A percentile compares a stretch with the other conserved stretches of the same genome.
Conservation (phyloP, 768 basidiomycete species). For the Omphalotus guepiniiformis region DNA sequence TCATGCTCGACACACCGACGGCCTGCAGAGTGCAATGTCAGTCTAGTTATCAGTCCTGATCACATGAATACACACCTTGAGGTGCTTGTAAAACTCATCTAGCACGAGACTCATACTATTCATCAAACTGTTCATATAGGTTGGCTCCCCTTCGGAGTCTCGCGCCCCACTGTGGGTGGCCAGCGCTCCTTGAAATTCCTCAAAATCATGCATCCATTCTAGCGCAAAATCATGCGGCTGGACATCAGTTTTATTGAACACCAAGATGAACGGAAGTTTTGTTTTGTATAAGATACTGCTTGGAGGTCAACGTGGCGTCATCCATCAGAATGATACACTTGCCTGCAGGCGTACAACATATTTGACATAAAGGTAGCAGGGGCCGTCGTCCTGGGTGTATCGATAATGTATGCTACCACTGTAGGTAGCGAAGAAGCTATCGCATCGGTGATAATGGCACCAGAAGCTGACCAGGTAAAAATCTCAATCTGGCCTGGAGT, state of each 20-base stretch:
- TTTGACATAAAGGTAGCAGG: slow-evolving; percentile 99
- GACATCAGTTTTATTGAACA: slow-evolving; percentile 98
- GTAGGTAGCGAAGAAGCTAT: slow-evolving; percentile 91
- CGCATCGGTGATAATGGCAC: slow-evolving; percentile 97
- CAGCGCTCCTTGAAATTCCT: slow-evolving; percentile 87
- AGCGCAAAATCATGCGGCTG: slow-evolving; percentile 86
- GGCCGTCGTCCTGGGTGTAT: slow-evolving; percentile 90
- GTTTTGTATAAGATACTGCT: slow-evolving; percentile 95
- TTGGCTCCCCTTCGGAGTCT: slow-evolving; percentile 85
- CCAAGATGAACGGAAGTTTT: slow-evolving; percentile 92
- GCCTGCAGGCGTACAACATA: slow-evolving; percentile 99
- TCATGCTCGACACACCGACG: slow-evolving; percentile 94
- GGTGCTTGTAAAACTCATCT: slow-evolving; percentile 96
- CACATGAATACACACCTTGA: slow-evolving; percentile 56
- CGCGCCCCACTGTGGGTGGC: slow-evolving; percentile 61
- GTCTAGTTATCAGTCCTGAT: not conserved
- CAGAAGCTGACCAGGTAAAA: slow-evolving; percentile 99
- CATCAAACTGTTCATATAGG: slow-evolving; percentile 99
- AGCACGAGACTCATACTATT: slow-evolving; percentile 97
- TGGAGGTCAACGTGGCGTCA: slow-evolving; percentile 2
- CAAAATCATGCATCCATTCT: slow-evolving; percentile 99
- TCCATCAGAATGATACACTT: slow-evolving; percentile 17
- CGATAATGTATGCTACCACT: slow-evolving; percentile 94
- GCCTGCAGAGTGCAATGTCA: slow-evolving; percentile 43
- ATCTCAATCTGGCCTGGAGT: slow-evolving; percentile 99